phyloP scores from a whole-genome alignment of 2,329 filamentous ascomycete genomes.

The Neocatenulostroma microsporum region DNA sequence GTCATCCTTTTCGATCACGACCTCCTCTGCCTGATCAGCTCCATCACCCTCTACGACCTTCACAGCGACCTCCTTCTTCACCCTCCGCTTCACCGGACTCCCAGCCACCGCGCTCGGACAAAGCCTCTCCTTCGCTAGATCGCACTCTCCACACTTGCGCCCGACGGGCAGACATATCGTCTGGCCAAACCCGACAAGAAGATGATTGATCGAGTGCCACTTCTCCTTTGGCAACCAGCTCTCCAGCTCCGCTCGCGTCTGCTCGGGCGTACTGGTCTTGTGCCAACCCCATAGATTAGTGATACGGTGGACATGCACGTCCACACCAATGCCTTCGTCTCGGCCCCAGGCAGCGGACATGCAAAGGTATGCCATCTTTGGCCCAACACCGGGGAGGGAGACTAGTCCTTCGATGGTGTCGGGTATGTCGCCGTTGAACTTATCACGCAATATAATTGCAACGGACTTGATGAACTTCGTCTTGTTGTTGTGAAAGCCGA shows the following conservation, averaged over 20 bases:
- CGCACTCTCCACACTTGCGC: conserved; percentile 76
- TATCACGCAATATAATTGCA: conserved; percentile 63
- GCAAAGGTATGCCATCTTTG: conserved; percentile 90
- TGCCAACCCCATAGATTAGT: conserved; percentile 94
- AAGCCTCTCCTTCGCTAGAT: conserved; percentile 64
- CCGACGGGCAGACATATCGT: conserved; percentile 75
- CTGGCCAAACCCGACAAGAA: conserved; percentile 84
- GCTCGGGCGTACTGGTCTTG: conserved; percentile 70
- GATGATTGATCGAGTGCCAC: conserved; percentile 88
- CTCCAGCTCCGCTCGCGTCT: conserved; percentile 67
- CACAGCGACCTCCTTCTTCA: conserved; percentile 30
- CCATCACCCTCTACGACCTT: conserved; percentile 19
- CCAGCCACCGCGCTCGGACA: conserved; percentile 51
- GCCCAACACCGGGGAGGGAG: conserved; percentile 75
- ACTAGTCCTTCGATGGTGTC: conserved; percentile 66
- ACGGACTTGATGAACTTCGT: conserved; percentile 63
- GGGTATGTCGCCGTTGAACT: conserved; percentile 69
- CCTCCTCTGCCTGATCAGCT: conserved; percentile 19
- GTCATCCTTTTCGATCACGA: conserved; percentile 24
- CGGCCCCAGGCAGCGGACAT: conserved; percentile 67
- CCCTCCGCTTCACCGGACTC: conserved; percentile 43
- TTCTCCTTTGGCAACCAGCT: conserved; percentile 74
- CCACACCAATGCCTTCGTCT: conserved; percentile 76
- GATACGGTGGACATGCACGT: conserved; percentile 91
- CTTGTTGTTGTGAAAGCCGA: conserved; percentile 94